Base-by-base conservation (phyloP, 148 eudicot species). In the Chenopodium formosanum region DNA sequence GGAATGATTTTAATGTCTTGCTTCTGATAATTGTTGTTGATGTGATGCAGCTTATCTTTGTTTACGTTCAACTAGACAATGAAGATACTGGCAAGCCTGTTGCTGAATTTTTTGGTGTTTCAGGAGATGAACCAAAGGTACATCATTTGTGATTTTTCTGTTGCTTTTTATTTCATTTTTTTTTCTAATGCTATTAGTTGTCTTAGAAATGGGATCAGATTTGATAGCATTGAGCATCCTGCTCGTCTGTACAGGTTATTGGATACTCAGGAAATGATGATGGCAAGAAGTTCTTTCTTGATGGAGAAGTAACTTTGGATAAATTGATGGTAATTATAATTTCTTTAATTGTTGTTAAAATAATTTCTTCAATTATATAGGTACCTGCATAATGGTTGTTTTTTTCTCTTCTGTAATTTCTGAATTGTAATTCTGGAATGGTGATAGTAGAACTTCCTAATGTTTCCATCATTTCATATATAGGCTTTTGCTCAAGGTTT, bases 51-150 rank as follows among this genome's bases (percentile, higher is more conserved):
- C 89, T 91, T 79, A 83, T 95, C 79, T 95, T 93, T 85, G 92
- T 95, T 62, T 89, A 88, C 68, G 92, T 95, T 80, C 88, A 91
- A 79, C 81, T 91, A 88, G 98, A 91, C 83, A 82, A 95, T 71
- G 96, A 93, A 89, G 98, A 95, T 78, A 87, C 86, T 79, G 98
- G 98, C 53, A 93, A 84, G 76, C 97, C 98, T 73, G 98, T 95
- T 5, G 90, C 98, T 31, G 98, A 95, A 1, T 95, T 87, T 85
- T 95, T 95, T 86, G 98, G 98, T 78, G 75, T 92, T 77, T 80
- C 91, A 70, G 97, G 95, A 77, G 86, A 88, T 85, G 82, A 89
- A 81, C 94, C 98, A 66, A 82, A 83, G 53, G 98, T 93, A 84
- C 44, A 78, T 53, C 78, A 76, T 62, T 73, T 69, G 2, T n/a